A percentile compares a stretch with the other conserved stretches of the same genome.
These are phyloP conservation scores for Tolypocladium ovalisporum DNA, from an alignment of 2,329 filamentous ascomycete species.

Conservation along the genomic window DNA sequence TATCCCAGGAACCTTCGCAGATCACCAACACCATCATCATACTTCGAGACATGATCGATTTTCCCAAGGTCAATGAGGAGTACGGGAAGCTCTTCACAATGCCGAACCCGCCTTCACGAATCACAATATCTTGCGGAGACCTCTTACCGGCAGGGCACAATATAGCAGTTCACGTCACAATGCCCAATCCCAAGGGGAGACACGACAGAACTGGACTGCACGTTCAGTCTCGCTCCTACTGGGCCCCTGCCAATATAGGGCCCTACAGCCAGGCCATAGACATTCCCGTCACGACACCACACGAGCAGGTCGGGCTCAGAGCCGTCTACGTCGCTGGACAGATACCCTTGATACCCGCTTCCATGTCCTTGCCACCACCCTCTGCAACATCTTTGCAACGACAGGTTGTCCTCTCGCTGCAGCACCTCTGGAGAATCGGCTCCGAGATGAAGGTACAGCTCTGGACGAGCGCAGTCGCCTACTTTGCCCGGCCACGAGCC, in stretches of 20 bases:
- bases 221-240: conserved; percentile 89
- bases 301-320: conserved; percentile 13
- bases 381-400: conserved; percentile 32
- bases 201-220: conserved; percentile 56
- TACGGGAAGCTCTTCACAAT: conserved; percentile 66
- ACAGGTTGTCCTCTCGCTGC: conserved; percentile 63
- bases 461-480: conserved; percentile 69
- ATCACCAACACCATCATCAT: conserved; percentile 54
- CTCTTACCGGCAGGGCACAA: conserved; percentile 48
- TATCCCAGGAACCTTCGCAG: conserved; percentile 15
- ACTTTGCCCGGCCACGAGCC: conserved; percentile 40
- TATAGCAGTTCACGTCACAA: conserved; percentile 46
- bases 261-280: conserved; percentile 87
- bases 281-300: conserved; percentile 20
- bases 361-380: conserved; percentile 51
- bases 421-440: conserved; percentile 83
- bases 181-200: conserved; percentile 18
- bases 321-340: conserved; percentile 71
- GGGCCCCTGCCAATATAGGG: conserved; percentile 95
- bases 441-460: conserved; percentile 57
- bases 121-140: conserved; percentile 70
- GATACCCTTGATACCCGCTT: conserved; percentile 74
- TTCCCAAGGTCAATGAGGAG: conserved; percentile 59
- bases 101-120: conserved; percentile 75
- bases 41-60: conserved; percentile 71